Conservation (phyloP, 1,284 basidiomycete genomes). For the Ustilago xerochloae region DNA sequence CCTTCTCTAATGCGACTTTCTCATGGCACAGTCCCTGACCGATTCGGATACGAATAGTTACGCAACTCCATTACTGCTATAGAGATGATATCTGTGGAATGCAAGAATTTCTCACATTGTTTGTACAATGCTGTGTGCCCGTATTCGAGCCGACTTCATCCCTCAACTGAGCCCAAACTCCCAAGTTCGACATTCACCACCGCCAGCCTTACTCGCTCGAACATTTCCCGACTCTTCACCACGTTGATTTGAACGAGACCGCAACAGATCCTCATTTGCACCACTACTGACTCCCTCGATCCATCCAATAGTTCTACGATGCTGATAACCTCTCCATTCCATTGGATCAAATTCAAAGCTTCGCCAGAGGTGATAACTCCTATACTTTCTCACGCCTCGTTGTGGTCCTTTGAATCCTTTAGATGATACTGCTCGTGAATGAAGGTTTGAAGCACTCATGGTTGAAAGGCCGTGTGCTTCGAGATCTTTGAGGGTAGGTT, state of each 20-base stretch:
- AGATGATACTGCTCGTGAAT: constrained; percentile 15
- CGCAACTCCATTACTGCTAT: not conserved
- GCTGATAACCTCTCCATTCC: constrained; percentile 85
- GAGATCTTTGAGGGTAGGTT: constrained; percentile 45
- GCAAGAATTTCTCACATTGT: not conserved
- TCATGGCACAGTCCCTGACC: constrained; percentile 50
- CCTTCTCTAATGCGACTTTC: not conserved
- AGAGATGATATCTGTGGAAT: not conserved
- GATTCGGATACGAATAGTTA: constrained; percentile 52
- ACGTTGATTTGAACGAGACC: constrained; percentile 16
- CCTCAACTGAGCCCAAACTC: constrained; percentile 56
- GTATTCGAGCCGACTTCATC: not conserved
- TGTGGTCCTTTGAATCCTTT: constrained; percentile 32
- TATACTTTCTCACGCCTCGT: constrained; percentile 73
- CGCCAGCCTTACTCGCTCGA: constrained; percentile 47
- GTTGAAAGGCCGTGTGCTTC: constrained; percentile 28
- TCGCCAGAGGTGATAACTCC: constrained; percentile 76
- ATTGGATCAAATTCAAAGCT: constrained; percentile 83
- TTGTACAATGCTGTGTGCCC: not conserved
- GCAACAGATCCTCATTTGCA: constrained; percentile 56
- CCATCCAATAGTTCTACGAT: constrained; percentile 87
- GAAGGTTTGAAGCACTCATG: constrained; percentile 31
- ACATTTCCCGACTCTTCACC: not conserved
- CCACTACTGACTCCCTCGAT: constrained; percentile 66
- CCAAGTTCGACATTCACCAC: constrained; percentile 62